Percentiles rank a stretch among this genome's conserved stretches.
Evolutionary conservation across 768 basidiomycete species (phyloP).

Genomic region (Tylopilus sp.): DNA sequence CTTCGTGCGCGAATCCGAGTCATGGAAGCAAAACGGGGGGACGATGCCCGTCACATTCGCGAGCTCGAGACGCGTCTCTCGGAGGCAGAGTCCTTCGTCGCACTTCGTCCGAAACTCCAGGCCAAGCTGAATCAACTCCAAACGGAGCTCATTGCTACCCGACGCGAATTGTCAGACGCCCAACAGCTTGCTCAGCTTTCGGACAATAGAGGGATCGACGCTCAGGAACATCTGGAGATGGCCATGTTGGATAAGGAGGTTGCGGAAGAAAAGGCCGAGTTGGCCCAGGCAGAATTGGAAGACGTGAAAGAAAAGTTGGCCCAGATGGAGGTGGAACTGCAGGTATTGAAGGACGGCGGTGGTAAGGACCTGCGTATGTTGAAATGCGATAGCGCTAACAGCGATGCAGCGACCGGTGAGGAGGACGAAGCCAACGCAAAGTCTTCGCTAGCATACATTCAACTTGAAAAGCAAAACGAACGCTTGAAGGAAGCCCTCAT

Average conservation of each 20-base stretch:
- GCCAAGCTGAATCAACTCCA: slow-evolving; percentile 81
- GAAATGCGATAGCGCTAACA: slow-evolving; percentile 3
- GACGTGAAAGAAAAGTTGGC: slow-evolving; percentile 76
- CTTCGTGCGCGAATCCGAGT: slow-evolving; percentile 79
- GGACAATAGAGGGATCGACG: slow-evolving; percentile 69
- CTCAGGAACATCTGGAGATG: slow-evolving; percentile 92
- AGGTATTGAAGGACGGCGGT: slow-evolving; percentile 64
- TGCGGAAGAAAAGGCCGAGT: slow-evolving; percentile 88
- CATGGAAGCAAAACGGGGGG: slow-evolving; percentile 81
- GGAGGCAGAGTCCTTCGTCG: slow-evolving; percentile 81
- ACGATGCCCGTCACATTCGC: slow-evolving; percentile 80
- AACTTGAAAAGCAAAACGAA: slow-evolving; percentile 96
- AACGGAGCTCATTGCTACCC: slow-evolving; percentile 70
- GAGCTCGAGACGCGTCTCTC: slow-evolving; percentile 81
- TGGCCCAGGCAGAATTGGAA: slow-evolving; percentile 73
- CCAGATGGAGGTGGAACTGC: slow-evolving; percentile 78
- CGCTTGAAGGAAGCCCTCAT: slow-evolving; percentile 92
- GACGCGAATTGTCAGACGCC: slow-evolving; percentile 74
- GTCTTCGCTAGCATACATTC: slow-evolving; percentile 66
- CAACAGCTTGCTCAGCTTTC: slow-evolving; percentile 70
- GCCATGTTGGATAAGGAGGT: slow-evolving; percentile 93
- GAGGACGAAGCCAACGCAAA: slow-evolving; percentile 40
- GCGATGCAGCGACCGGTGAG: slow-evolving; percentile 21
- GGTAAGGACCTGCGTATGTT: slow-evolving; percentile 16
- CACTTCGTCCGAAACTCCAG: slow-evolving; percentile 86